Conservation (phyloP, 768 basidiomycete species). For the Tulasnella calospora region DNA sequence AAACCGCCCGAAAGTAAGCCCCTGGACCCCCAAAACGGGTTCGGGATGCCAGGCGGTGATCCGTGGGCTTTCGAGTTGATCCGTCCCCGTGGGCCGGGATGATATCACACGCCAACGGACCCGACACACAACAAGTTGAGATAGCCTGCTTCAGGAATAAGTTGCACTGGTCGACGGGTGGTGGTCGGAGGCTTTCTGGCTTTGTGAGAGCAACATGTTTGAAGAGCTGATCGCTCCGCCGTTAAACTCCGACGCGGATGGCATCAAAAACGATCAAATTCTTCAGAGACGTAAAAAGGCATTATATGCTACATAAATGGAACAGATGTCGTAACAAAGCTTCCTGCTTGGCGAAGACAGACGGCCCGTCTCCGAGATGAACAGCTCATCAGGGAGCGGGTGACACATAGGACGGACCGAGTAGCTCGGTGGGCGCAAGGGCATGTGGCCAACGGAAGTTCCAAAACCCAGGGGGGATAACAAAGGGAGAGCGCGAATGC, state of each 20-base stretch:
- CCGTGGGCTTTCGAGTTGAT: not conserved
- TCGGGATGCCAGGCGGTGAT: conserved; percentile 4
- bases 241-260: not conserved
- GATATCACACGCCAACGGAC: conserved; percentile 1
- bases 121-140: not conserved
- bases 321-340: not conserved
- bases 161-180: not conserved
- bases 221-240: not conserved
- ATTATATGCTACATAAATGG: not conserved
- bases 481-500: not conserved
- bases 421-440: not conserved
- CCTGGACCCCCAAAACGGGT: not conserved
- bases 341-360: not conserved
- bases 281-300: not conserved
- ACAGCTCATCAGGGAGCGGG: not conserved
- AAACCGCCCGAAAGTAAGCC: not conserved
- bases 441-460: not conserved
- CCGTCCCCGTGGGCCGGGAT: conserved; percentile 1
- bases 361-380: conserved; percentile 5
- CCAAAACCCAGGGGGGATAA: not conserved
- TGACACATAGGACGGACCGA: conserved; percentile 5
- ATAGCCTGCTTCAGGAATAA: not conserved
- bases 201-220: not conserved
- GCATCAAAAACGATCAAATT: not conserved
- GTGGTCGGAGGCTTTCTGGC: not conserved